These are phyloP conservation scores for Camellia japonica DNA, from an alignment of 148 eudicot genomes.

Conservation along the genomic window DNA sequence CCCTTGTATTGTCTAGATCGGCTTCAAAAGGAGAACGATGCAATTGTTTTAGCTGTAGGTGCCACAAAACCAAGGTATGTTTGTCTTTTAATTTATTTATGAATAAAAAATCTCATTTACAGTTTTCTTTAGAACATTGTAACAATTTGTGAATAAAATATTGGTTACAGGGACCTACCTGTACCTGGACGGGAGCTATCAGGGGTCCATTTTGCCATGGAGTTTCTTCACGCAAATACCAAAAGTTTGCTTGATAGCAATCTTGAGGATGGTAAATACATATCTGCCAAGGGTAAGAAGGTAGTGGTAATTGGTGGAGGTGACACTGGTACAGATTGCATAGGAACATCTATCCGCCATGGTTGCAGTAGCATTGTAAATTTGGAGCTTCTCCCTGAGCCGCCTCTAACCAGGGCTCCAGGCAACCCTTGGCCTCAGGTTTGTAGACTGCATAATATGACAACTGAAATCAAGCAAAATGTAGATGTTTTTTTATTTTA, in stretches of 20 bases:
- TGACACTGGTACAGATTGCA: conserved; percentile 98
- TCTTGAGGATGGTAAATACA: conserved; percentile 76
- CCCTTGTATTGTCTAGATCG: conserved; percentile 56
- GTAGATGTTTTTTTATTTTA: not conserved
- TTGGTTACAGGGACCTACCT: conserved; percentile 72
- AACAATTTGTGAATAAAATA: not conserved
- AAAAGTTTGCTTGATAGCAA: conserved; percentile 96
- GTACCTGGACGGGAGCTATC: conserved; percentile 88
- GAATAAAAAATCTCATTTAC: not conserved
- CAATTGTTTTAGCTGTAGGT: conserved; percentile 85
- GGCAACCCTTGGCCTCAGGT: conserved; percentile 99
- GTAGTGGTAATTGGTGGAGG: conserved; percentile 99
- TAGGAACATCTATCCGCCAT: conserved; percentile 92
- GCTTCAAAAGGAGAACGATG: conserved; percentile 73
- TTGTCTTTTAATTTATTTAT: not conserved
- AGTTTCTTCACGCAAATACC: conserved; percentile 93
- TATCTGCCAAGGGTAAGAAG: conserved; percentile 94
- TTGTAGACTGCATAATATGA: not conserved
- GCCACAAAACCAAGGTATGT: conserved; percentile 87
- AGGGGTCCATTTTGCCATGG: conserved; percentile 97
- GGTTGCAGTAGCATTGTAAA: conserved; percentile 75
- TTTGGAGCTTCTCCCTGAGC: conserved; percentile 91
- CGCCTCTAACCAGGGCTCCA: conserved; percentile 80
- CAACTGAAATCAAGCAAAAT: not conserved
- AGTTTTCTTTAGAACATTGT: not conserved